A percentile compares a stretch with the other conserved stretches of the same genome.
Evolutionary conservation across 2,329 filamentous ascomycete genomes (phyloP).

Genomic region (Penicillium sp.): DNA sequence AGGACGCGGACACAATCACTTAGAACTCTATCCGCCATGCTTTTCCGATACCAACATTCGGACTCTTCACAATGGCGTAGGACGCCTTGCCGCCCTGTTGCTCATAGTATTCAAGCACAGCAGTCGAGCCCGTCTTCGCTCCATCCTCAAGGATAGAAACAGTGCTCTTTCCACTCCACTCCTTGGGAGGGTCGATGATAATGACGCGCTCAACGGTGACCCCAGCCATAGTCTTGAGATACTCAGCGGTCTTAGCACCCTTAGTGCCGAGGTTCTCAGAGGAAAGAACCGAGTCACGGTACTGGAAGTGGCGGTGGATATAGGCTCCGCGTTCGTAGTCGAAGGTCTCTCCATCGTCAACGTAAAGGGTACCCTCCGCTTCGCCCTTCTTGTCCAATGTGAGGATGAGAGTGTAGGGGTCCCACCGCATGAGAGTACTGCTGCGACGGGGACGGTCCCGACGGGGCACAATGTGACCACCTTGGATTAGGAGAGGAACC

Average conservation of each 20-base stretch:
- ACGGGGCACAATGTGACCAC: slow-evolving; percentile 87
- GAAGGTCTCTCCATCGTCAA: slow-evolving; percentile 92
- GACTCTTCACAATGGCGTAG: slow-evolving; percentile 68
- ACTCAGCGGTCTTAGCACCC: slow-evolving; percentile 69
- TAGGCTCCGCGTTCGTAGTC: slow-evolving; percentile 84
- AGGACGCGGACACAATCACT: slow-evolving; percentile 4
- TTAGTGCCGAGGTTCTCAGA: slow-evolving; percentile 70
- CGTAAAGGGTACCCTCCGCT: slow-evolving; percentile 82
- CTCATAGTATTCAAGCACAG: slow-evolving; percentile 61
- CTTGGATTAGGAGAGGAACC: slow-evolving; percentile 88
- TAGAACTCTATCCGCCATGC: slow-evolving; percentile 67
- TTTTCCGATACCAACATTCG: slow-evolving; percentile 63
- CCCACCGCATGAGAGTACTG: slow-evolving; percentile 85
- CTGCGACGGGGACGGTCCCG: slow-evolving; percentile 87
- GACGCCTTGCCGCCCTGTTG: slow-evolving; percentile 59
- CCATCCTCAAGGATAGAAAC: slow-evolving; percentile 57
- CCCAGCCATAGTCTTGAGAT: slow-evolving; percentile 76
- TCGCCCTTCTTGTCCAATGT: slow-evolving; percentile 69
- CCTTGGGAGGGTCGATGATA: slow-evolving; percentile 74
- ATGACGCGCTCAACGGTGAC: slow-evolving; percentile 85
- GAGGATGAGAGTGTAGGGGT: slow-evolving; percentile 91
- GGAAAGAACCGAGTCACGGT: slow-evolving; percentile 63
- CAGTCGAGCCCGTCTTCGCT: slow-evolving; percentile 49
- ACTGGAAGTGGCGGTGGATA: slow-evolving; percentile 80
- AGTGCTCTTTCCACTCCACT: slow-evolving; percentile 69